phyloP scores from a whole-genome alignment of 208 protist species.

The Trypanosoma scelopori region DNA sequence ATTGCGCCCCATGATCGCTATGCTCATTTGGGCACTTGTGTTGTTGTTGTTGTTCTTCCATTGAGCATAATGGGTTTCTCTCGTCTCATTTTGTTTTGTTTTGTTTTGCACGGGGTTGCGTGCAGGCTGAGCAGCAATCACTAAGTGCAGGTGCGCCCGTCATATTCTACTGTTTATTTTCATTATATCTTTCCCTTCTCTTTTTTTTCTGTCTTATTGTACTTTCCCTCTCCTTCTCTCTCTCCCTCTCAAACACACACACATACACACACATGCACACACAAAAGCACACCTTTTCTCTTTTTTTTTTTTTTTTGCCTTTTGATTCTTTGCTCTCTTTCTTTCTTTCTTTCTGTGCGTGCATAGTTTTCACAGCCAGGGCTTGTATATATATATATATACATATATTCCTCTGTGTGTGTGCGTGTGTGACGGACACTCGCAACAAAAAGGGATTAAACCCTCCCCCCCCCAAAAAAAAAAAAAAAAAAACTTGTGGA shows the following conservation, averaged over 20 bases:
- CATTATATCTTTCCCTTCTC: conserved; percentile 17
- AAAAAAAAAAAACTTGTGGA: not conserved
- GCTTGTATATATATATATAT: not conserved
- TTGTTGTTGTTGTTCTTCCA: too few relatives aligned
- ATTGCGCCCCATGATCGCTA: too few relatives aligned
- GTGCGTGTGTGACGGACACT: too few relatives aligned
- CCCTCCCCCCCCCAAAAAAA: too few relatives aligned
- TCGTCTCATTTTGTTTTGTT: not conserved
- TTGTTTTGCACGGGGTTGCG: not conserved
- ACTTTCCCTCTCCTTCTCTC: conserved; percentile 4
- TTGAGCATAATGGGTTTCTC: too few relatives aligned
- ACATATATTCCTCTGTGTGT: too few relatives aligned
- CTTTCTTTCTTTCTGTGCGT: not conserved
- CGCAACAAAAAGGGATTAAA: too few relatives aligned
- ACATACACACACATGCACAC: not conserved
- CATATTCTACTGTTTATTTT: conserved; percentile 12
- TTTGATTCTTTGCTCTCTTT: not conserved
- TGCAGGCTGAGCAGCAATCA: too few relatives aligned
- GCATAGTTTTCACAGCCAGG: not conserved
- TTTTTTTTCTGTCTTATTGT: conserved; percentile 21
- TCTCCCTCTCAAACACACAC: not conserved
- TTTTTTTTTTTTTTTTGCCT: not conserved
- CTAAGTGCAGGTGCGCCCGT: not conserved
- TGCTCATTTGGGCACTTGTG: too few relatives aligned
- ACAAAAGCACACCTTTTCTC: not conserved